Conservation (phyloP, 2,329 filamentous ascomycete genomes). For the Dothideomycetes sp. region DNA sequence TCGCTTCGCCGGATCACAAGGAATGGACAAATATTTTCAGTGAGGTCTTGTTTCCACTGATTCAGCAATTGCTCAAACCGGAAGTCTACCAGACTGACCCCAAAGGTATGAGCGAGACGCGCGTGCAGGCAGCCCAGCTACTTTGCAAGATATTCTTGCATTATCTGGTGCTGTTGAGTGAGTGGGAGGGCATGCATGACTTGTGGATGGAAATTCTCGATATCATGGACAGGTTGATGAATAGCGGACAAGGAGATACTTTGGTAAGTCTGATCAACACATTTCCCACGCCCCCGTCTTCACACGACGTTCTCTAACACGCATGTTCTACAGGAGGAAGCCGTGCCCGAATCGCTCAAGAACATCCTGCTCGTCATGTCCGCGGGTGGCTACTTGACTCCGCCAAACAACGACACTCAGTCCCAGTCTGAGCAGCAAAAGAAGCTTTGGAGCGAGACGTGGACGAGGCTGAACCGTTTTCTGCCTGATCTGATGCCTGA, state of each 20-base stretch:
- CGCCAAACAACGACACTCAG: conserved; percentile 43
- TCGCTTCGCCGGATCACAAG: conserved; percentile 73
- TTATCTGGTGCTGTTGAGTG: conserved; percentile 73
- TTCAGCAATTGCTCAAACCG: conserved; percentile 77
- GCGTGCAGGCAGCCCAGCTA: conserved; percentile 81
- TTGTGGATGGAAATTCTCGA: conserved; percentile 88
- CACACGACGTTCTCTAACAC: conserved; percentile 1
- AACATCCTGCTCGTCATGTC: conserved; percentile 95
- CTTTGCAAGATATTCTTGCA: conserved; percentile 94
- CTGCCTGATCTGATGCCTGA: conserved; percentile 48
- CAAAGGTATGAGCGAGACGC: conserved; percentile 87
- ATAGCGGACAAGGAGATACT: conserved; percentile 69
- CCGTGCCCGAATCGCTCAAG: conserved; percentile 88
- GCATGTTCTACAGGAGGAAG: conserved; percentile 67
- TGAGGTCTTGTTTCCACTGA: conserved; percentile 86
- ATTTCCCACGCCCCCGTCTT: too few species aligned
- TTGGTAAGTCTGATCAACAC: conserved; percentile 6
- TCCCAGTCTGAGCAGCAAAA: conserved; percentile 31
- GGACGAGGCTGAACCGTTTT: conserved; percentile 48
- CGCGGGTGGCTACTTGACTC: conserved; percentile 71
- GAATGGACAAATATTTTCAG: conserved; percentile 87
- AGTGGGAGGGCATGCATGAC: conserved; percentile 81
- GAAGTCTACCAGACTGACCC: conserved; percentile 89
- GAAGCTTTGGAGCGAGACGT: conserved; percentile 50
- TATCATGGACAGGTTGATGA: conserved; percentile 92